Conservation (phyloP, 495 filamentous ascomycete species). For the Xylona heveae region DNA sequence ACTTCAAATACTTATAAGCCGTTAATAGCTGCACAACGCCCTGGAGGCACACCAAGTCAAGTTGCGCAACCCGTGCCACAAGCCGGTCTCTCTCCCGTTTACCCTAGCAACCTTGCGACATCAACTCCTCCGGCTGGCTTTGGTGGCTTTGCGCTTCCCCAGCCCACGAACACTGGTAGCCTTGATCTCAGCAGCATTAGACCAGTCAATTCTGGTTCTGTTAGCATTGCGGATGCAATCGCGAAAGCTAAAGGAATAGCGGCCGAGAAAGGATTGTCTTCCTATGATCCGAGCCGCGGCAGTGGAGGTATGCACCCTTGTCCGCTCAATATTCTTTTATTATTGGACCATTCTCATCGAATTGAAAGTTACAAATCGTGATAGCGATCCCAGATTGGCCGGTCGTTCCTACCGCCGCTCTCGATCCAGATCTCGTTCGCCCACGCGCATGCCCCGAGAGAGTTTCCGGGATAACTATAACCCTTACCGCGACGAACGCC, state of each 20-base stretch:
- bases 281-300: slow-evolving; percentile 14
- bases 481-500: slow-evolving; percentile 57
- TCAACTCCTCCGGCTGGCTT: slow-evolving; percentile 2
- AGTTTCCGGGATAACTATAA: slow-evolving; percentile 49
- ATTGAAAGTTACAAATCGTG: slow-evolving; percentile 9
- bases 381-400: slow-evolving; percentile 18
- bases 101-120: slow-evolving; percentile 2
- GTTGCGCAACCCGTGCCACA: slow-evolving; percentile 1
- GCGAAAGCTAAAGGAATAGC: slow-evolving; percentile 52
- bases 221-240: slow-evolving; percentile 51
- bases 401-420: slow-evolving; percentile 31
- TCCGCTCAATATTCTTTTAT: neutral
- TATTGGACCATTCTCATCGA: neutral
- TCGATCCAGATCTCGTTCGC: slow-evolving; percentile 50
- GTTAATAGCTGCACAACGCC: slow-evolving; percentile 8
- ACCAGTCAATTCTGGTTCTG: slow-evolving; percentile 48
- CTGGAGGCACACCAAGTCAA: slow-evolving; percentile 8
- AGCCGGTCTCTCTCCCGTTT: slow-evolving; percentile 4
- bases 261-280: slow-evolving; percentile 44
- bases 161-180: slow-evolving; percentile 43
- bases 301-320: slow-evolving; percentile 13
- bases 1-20: slow-evolving; percentile 1
- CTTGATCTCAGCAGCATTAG: slow-evolving; percentile 57
- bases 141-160: slow-evolving; percentile 26
- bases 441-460: slow-evolving; percentile 26